These are phyloP conservation scores for Aspergillus sp. DNA, from an alignment of 2,329 filamentous ascomycete species.

Conservation along the genomic window DNA sequence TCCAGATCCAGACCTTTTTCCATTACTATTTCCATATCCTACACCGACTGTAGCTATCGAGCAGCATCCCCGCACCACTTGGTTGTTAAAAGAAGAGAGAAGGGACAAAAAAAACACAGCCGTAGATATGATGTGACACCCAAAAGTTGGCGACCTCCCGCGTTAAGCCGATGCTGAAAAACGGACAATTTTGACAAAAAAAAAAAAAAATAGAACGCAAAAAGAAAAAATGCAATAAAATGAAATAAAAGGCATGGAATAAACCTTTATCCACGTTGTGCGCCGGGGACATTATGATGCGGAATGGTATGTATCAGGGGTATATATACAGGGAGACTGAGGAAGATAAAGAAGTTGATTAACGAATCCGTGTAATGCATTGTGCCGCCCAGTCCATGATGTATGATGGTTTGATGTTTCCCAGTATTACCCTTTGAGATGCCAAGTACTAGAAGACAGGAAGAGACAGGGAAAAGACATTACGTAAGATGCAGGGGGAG, in stretches of 20 bases:
- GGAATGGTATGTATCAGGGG: not conserved
- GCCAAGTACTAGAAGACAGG: not conserved
- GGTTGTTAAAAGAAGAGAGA: not conserved
- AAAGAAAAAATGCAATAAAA: not conserved
- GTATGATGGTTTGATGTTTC: not conserved
- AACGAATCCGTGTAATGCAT: not conserved
- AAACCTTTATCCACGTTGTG: slow-evolving; percentile 5
- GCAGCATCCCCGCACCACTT: not conserved
- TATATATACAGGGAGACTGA: slow-evolving; percentile 8
- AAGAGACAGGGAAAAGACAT: not conserved
- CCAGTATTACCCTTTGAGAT: not conserved
- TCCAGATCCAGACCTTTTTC: no score
- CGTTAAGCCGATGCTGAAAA: not conserved
- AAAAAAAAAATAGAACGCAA: not conserved
- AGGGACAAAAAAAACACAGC: not conserved
- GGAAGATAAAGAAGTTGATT: not conserved
- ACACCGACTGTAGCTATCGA: not conserved
- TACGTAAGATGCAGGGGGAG: not conserved
- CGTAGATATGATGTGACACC: not conserved
- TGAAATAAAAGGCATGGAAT: not conserved
- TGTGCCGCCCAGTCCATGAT: not conserved
- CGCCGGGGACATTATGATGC: slow-evolving; percentile 12
- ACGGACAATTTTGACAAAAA: not conserved
- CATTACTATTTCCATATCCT: not conserved
- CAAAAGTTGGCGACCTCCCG: not conserved